phyloP scores from a whole-genome alignment of 2,329 filamentous ascomycete species.

The Trichoderma cornu-damae region DNA sequence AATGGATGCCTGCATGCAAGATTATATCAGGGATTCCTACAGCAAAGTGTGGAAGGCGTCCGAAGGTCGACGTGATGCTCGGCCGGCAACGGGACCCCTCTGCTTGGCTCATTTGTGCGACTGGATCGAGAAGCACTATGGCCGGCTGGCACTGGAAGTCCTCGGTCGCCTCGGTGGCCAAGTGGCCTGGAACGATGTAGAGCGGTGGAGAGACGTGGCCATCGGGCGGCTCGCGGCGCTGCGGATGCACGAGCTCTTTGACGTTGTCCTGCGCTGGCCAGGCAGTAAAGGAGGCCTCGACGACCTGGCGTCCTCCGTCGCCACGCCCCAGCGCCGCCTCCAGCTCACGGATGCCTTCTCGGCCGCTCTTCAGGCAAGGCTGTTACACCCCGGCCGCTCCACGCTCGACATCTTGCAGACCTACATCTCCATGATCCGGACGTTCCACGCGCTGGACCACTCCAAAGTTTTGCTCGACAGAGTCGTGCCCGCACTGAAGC shows the following conservation, averaged over 20 bases:
- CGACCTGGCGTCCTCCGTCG: conserved; percentile 67
- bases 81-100: conserved; percentile 36
- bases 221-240: conserved; percentile 62
- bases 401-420: conserved; percentile 70
- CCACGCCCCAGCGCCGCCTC: conserved; percentile 61
- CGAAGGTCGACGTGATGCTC: conserved; percentile 22
- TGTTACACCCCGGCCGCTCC: conserved; percentile 71
- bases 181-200: conserved; percentile 52
- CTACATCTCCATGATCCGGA: conserved; percentile 74
- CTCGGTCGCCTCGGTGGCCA: conserved; percentile 44
- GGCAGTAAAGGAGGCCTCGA: conserved; percentile 64
- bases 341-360: conserved; percentile 67
- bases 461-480: conserved; percentile 72
- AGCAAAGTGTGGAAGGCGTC: conserved; percentile 53
- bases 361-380: conserved; percentile 55
- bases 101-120: conserved; percentile 56
- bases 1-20: conserved; percentile 60
- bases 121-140: conserved; percentile 66
- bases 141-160: conserved; percentile 59
- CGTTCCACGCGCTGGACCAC: conserved; percentile 69
- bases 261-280: conserved; percentile 74
- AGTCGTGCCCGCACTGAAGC: conserved; percentile 65
- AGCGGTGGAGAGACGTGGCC: conserved; percentile 67
- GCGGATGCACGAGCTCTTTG: conserved; percentile 68
- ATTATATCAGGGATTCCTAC: conserved; percentile 58